These are phyloP conservation scores for Leonotis leonurus DNA, from an alignment of 257 asterid species.

Conservation along the genomic window DNA sequence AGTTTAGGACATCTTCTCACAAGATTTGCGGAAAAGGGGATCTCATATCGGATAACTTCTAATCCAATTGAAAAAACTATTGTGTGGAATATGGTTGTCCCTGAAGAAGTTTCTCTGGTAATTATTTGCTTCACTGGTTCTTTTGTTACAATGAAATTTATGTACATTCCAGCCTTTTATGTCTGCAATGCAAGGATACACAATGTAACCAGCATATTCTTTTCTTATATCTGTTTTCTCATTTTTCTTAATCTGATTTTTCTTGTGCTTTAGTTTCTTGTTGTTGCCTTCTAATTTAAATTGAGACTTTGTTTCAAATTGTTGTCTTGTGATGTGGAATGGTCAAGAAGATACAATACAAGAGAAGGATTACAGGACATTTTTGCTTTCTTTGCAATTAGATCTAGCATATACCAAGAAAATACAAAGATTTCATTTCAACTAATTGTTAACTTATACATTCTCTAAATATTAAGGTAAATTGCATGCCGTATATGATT, in stretches of 20 bases:
- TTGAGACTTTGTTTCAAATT: constrained; percentile 7
- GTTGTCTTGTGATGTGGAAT: constrained; percentile 3
- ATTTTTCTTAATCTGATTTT: neutral
- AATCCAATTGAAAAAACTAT: constrained; percentile 74
- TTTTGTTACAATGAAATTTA: neutral
- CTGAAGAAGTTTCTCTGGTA: constrained; percentile 69
- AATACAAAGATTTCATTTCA: neutral
- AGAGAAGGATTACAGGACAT: neutral
- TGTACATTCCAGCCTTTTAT: neutral
- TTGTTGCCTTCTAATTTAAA: neutral
- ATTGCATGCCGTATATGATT: neutral
- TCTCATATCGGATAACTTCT: constrained; percentile 64
- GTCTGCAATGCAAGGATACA: neutral
- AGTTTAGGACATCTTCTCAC: constrained; percentile 75
- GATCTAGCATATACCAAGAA: neutral
- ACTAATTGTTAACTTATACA: neutral
- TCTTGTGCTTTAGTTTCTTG: constrained; percentile 4
- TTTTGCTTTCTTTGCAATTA: neutral
- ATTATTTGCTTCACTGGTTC: constrained; percentile 22
- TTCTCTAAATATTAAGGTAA: neutral
- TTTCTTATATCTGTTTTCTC: neutral
- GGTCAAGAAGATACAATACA: constrained; percentile 1
- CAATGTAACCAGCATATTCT: neutral
- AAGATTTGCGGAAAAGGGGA: constrained; percentile 74
- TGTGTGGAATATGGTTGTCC: constrained; percentile 66